Evolutionary conservation across 2,329 filamentous ascomycete genomes (phyloP).

Genomic region (Colletotrichum sp.): DNA sequence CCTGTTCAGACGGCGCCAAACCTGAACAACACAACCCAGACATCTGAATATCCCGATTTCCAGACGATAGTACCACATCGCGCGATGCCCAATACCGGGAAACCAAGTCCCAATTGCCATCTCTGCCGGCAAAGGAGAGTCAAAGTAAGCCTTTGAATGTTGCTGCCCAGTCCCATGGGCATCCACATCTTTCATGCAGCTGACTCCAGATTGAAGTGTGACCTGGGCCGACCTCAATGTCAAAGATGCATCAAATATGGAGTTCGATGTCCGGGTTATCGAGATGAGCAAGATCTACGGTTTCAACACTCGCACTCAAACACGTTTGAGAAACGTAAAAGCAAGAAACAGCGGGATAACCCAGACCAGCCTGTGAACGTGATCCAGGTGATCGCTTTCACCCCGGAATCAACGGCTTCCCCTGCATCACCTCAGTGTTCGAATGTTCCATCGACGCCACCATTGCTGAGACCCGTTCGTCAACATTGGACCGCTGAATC

Average conservation of each 20-base stretch:
- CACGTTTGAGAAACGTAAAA: constrained; percentile 27
- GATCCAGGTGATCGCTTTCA: not conserved
- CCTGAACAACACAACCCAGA: not conserved
- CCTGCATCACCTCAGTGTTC: not conserved
- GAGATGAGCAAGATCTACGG: constrained; percentile 42
- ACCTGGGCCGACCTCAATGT: constrained; percentile 42
- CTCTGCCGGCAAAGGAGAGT: constrained; percentile 44
- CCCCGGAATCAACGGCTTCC: not conserved
- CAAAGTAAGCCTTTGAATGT: constrained; percentile 35
- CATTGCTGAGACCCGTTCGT: constrained; percentile 20
- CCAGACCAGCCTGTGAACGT: not conserved
- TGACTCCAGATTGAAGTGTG: constrained; percentile 34
- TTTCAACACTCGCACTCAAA: constrained; percentile 39
- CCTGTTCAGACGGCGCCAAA: not conserved
- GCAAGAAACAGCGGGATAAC: constrained; percentile 28
- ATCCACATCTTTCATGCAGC: not conserved
- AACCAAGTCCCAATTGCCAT: constrained; percentile 45
- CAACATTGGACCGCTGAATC: constrained; percentile 45
- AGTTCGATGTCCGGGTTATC: constrained; percentile 42
- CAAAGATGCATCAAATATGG: constrained; percentile 46
- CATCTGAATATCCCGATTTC: not conserved
- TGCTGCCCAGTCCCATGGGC: not conserved
- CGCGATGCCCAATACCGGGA: constrained; percentile 45
- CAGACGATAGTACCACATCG: not conserved
- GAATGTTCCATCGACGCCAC: not conserved